These are phyloP conservation scores for Trifolium fragiferum DNA, from an alignment of 306 rosid genomes.

Conservation along the genomic window DNA sequence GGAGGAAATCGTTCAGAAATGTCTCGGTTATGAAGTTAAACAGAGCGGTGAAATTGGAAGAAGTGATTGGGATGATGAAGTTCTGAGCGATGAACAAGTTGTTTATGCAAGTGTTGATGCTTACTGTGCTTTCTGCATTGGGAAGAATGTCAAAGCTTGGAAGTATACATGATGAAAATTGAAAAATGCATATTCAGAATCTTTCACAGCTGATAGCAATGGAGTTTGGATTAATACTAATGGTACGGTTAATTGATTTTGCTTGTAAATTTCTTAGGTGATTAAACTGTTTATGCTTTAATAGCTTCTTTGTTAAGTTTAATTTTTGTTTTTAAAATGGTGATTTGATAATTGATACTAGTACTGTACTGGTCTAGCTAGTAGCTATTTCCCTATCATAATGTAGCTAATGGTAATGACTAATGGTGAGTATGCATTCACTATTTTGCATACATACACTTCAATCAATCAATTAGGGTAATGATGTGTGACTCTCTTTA, in stretches of 20 bases:
- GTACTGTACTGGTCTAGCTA: too few relatives aligned
- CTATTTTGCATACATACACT: too few relatives aligned
- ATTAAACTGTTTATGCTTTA: neutral
- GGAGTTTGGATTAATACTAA: too few relatives aligned
- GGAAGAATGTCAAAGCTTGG: conserved; percentile 32
- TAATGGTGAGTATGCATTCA: too few relatives aligned
- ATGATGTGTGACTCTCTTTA: too few relatives aligned
- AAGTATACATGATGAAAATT: neutral
- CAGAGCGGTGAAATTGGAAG: conserved; percentile 24
- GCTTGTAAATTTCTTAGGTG: neutral
- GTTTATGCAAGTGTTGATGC: conserved; percentile 48
- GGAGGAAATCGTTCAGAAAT: conserved; percentile 18
- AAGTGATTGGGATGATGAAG: conserved; percentile 37
- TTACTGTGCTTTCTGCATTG: conserved; percentile 47
- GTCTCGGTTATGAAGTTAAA: conserved; percentile 28
- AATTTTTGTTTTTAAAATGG: too few relatives aligned
- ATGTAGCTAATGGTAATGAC: too few relatives aligned
- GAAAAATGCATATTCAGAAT: neutral
- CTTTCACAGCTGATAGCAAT: neutral
- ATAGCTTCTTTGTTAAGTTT: too few relatives aligned
- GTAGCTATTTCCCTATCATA: too few relatives aligned
- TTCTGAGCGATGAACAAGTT: conserved; percentile 43
- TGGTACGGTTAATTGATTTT: too few relatives aligned
- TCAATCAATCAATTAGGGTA: too few relatives aligned
- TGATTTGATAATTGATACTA: too few relatives aligned